These are phyloP conservation scores for Exophiala viscosa DNA, from an alignment of 2,329 filamentous ascomycete species.

Conservation along the genomic window DNA sequence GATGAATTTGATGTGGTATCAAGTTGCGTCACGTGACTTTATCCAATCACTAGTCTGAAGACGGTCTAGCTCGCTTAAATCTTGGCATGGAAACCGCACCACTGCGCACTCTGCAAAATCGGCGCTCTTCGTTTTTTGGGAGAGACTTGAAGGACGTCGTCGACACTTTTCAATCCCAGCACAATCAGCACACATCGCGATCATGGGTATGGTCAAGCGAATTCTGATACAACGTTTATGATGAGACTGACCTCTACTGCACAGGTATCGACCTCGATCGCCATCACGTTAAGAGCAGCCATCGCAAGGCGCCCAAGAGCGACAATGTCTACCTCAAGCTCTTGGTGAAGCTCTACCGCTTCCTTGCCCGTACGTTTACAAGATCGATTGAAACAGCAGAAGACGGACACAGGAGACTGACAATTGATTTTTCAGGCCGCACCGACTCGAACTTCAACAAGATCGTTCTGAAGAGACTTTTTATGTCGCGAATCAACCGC, in stretches of 20 bases:
- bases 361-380: conserved; percentile 76
- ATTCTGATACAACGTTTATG: background rate
- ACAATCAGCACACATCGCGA: conserved; percentile 23
- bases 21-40: conserved; percentile 4
- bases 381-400: background rate
- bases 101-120: conserved; percentile 8
- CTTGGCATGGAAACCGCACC: conserved; percentile 21
- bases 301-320: conserved; percentile 95
- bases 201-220: conserved; percentile 26
- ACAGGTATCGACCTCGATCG: conserved; percentile 56
- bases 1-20: too few relatives aligned
- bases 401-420: conserved; percentile 12
- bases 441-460: conserved; percentile 99
- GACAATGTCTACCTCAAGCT: conserved; percentile 97
- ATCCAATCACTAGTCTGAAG: background rate
- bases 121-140: conserved; percentile 9
- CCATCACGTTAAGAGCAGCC: conserved; percentile 63
- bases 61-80: conserved; percentile 12
- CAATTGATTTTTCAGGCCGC: conserved; percentile 59
- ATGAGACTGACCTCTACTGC: conserved; percentile 4
- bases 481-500: conserved; percentile 98
- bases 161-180: conserved; percentile 18
- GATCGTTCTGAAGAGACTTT: conserved; percentile 92
- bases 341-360: conserved; percentile 97
- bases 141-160: conserved; percentile 17